These are phyloP conservation scores for Laburnicola sp. DNA, from an alignment of 2,329 filamentous ascomycete species.

Conservation along the genomic window DNA sequence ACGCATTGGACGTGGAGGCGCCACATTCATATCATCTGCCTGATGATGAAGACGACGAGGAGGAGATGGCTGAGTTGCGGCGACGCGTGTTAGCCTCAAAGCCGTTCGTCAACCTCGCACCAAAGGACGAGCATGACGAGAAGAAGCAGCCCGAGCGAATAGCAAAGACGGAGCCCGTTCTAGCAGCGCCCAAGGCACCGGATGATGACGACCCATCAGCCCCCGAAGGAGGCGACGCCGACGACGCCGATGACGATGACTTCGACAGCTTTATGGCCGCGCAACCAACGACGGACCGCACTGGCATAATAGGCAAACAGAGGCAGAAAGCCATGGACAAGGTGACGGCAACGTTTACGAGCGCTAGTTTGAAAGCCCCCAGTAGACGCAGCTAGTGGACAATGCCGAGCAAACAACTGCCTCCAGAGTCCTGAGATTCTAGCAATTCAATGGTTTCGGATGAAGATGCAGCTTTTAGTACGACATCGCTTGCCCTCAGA, in stretches of 20 bases:
- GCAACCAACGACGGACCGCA: constrained; percentile 83
- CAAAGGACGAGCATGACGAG: constrained; percentile 34
- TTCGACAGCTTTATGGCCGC: constrained; percentile 95
- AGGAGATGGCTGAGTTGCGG: constrained; percentile 90
- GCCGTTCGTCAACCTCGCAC: constrained; percentile 69
- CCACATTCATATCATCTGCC: constrained; percentile 76
- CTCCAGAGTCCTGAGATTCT: too few species aligned
- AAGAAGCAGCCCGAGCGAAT: constrained; percentile 66
- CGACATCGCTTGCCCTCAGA: too few species aligned
- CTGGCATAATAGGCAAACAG: constrained; percentile 69
- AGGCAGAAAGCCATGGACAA: constrained; percentile 49
- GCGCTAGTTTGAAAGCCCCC: constrained; percentile 34
- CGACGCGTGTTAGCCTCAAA: constrained; percentile 89
- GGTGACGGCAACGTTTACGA: constrained; percentile 39
- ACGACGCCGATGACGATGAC: constrained; percentile 76
- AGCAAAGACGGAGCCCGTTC: constrained; percentile 55
- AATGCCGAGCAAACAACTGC: too few species aligned
- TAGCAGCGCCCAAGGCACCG: constrained; percentile 32
- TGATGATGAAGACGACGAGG: constrained; percentile 74
- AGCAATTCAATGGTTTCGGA: too few species aligned
- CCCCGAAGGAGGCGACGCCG: constrained; percentile 64
- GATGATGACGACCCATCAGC: constrained; percentile 64
- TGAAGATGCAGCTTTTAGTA: too few species aligned
- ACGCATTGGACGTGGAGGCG: constrained; percentile 49
- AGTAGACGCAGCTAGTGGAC: constrained; percentile 14